Conservation (phyloP, 208 protist species). For the Leishmania mexicana region DNA sequence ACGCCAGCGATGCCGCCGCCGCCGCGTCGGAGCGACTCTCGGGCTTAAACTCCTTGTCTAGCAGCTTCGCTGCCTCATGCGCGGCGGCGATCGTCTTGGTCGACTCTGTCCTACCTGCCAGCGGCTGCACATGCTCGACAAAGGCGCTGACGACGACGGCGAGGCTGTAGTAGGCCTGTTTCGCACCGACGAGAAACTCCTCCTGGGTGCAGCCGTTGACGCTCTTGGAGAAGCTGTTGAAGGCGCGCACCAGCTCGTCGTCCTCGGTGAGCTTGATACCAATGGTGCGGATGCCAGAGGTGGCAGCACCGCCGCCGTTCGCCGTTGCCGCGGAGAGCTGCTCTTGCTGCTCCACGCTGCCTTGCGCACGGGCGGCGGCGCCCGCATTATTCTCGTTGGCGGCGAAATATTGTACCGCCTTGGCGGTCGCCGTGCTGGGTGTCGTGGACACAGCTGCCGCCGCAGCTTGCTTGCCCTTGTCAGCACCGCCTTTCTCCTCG, state of each 20-base stretch:
- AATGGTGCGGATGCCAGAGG: conserved; percentile 28
- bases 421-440: conserved; percentile 3
- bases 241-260: conserved; percentile 46
- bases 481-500: conserved; percentile 8
- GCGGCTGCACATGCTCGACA: conserved; percentile 24
- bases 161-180: conserved; percentile 73
- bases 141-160: conserved; percentile 45
- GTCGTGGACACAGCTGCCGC: conserved; percentile 15
- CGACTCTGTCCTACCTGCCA: conserved; percentile 22
- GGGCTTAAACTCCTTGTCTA: conserved; percentile 27
- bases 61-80: conserved; percentile 30
- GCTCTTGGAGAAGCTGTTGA: conserved; percentile 48
- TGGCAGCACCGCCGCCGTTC: not conserved
- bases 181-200: conserved; percentile 64
- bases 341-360: conserved; percentile 13
- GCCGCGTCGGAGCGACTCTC: not conserved
- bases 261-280: conserved; percentile 38
- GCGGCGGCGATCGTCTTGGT: conserved; percentile 27
- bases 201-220: conserved; percentile 53
- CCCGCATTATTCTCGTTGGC: conserved; percentile 7
- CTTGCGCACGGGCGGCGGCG: not conserved
- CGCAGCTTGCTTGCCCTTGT: conserved; percentile 9
- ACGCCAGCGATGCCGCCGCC: not conserved
- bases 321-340: conserved; percentile 6
- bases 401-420: conserved; percentile 22